Conservation (phyloP, 2,329 filamentous ascomycete genomes). For the Corinectria fuckeliana region DNA sequence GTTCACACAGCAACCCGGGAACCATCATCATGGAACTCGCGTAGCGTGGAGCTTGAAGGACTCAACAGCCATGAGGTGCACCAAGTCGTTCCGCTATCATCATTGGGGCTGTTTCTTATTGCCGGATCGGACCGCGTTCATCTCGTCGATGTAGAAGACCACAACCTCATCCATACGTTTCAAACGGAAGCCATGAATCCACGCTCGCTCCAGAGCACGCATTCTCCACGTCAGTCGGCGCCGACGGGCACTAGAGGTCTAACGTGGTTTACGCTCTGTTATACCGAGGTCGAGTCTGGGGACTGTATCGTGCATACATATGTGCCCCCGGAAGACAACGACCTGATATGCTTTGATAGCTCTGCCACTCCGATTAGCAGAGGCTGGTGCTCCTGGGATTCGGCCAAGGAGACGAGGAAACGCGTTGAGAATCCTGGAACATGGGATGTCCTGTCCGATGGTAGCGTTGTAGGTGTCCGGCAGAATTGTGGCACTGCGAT, state of each 20-base stretch:
- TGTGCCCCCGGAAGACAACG: conserved; percentile 57
- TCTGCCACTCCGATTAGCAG: conserved; percentile 45
- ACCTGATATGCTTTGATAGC: conserved; percentile 62
- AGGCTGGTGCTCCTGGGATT: conserved; percentile 58
- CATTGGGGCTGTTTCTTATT: conserved; percentile 65
- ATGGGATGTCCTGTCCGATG: conserved; percentile 68
- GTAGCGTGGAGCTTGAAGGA: conserved; percentile 49
- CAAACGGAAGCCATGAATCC: conserved; percentile 63
- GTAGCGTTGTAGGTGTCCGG: conserved; percentile 69
- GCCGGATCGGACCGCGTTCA: conserved; percentile 65
- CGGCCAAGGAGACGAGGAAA: conserved; percentile 58
- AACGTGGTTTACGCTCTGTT: conserved; percentile 68
- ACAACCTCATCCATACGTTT: conserved; percentile 66
- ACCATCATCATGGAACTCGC: conserved; percentile 56
- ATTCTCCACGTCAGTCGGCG: conserved; percentile 52
- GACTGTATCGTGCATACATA: conserved; percentile 72
- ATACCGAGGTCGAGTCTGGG: conserved; percentile 63
- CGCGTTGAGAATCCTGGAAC: conserved; percentile 66
- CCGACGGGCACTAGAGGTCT: conserved; percentile 63
- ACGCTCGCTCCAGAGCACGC: conserved; percentile 66
- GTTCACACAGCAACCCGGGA: conserved; percentile 55
- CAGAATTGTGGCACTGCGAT: conserved; percentile 35
- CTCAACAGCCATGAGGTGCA: conserved; percentile 56
- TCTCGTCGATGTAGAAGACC: conserved; percentile 55
- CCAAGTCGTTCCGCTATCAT: conserved; percentile 65